Percentiles rank a stretch among this genome's conserved stretches.
These are phyloP conservation scores for Lactifluus subvellereus DNA, from an alignment of 768 basidiomycete genomes.

Conservation along the genomic window DNA sequence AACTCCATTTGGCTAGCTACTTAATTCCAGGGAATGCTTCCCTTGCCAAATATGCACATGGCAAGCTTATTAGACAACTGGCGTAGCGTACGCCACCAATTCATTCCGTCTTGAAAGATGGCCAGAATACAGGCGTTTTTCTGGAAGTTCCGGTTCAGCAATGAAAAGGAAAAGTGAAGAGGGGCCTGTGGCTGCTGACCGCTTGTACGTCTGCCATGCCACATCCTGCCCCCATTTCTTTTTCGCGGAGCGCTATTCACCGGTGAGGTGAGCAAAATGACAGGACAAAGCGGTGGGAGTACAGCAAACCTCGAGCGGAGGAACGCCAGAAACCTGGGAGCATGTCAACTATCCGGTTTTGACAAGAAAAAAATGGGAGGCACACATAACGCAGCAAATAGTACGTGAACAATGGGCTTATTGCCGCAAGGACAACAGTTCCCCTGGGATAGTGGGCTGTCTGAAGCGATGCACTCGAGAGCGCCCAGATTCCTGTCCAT, in stretches of 20 bases:
- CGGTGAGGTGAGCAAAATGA: background rate
- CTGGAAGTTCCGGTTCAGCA: conserved; percentile 20
- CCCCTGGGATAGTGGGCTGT: conserved; percentile 41
- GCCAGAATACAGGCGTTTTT: conserved; percentile 35
- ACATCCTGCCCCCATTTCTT: conserved; percentile 50
- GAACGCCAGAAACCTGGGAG: conserved; percentile 58
- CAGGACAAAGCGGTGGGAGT: background rate
- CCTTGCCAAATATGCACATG: background rate
- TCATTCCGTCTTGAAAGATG: conserved; percentile 22
- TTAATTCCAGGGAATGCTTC: no score
- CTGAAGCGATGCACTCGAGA: conserved; percentile 47
- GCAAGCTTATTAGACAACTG: no score
- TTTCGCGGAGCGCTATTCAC: conserved; percentile 38
- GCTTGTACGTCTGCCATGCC: conserved; percentile 55
- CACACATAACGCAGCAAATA: conserved; percentile 49
- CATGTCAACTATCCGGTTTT: background rate
- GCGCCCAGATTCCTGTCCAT: conserved; percentile 60
- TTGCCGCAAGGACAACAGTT: conserved; percentile 41
- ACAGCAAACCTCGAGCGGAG: conserved; percentile 49
- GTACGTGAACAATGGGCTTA: conserved; percentile 62
- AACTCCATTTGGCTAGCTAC: background rate
- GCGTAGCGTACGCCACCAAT: background rate
- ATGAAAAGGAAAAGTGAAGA: background rate
- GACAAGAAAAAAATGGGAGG: background rate
- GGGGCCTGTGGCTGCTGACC: conserved; percentile 32